Base-by-base conservation (phyloP, 352 stramenopile species). In the Phytophthora sp. region DNA sequence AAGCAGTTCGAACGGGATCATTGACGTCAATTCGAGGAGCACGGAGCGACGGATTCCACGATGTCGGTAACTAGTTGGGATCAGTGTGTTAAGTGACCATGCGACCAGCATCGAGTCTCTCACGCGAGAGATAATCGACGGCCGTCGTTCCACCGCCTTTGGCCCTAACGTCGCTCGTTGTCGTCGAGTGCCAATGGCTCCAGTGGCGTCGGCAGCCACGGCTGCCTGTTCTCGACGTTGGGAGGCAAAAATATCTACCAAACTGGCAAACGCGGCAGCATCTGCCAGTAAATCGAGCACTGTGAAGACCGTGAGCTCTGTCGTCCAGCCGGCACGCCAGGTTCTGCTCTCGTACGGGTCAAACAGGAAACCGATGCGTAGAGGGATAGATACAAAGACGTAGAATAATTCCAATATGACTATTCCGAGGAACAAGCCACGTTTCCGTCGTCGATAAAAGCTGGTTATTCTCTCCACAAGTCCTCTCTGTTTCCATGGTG, bases 351-450 rank as follows among this genome's bases (percentile, higher is more conserved):
- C 31, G 38, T 84, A 82, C 3, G 80, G 80, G 57, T 91, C 80
- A 42, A 84, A 91, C 51, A 87, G 66, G 51, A 94, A 88, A 23
- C 84, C 86, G 38, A 94, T 73, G 0, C 84, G 83, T 7, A 92
- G 68, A 15, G 82, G 84, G 4, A 93, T 57, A 13, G 74, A 90
- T 21, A 82, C 16, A 31, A 88, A 69, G 18, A 83, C 58, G 69
- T 93, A 93, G 20, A 84, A 30, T 49, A 82, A 60, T 51, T 79
- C 71, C 18, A 51, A 36, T 8, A 76, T 46, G 13, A 76, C 46
- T 53, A 79, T 57, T 26, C 63, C 50, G 13, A 76, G 33, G 39
- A 79, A 79, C 33, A 76, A 42, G 5, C 33, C 44, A 11, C 71
- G 71, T 15, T 47, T 59, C 35, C 41, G 58, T 11, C 49, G 61